Evolutionary conservation across 768 basidiomycete species (phyloP), one percentile per base, ranked within the genome.

Genomic region (Astraeus odoratus): DNA sequence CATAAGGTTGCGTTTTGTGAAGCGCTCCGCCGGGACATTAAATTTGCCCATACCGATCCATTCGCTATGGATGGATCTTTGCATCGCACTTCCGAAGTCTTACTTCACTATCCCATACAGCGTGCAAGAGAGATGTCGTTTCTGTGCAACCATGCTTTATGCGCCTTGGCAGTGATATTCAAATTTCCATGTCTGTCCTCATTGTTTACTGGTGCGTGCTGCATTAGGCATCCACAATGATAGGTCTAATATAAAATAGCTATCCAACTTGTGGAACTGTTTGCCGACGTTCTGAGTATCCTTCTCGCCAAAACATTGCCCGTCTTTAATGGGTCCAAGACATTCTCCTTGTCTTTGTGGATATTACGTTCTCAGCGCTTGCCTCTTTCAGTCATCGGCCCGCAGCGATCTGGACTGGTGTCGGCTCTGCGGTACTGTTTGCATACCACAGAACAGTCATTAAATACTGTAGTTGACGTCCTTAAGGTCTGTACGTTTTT

Each of bases 61-160:
- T 62, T 65, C 43, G 44, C 53, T 36, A 19, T 51, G 15, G 37
- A 41, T 43, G 30, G 45, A 44, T 45, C 40, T 38, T 48, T 20
- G 44, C 47, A 43, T 29, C 42, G 18, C 36, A 30, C 43, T 26
- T 34, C 43, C 41, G 48, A 46, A 19, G 45, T 51, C 3, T 26
- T 16, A 24, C 40, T 51, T 8, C 47, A 40, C 42, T 29, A 19
- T 19, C 63, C 73, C 12, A 53, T 70, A 29, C 67, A 74, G 47
- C 46, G 59, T 42, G 66, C 70, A 16, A 60, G 64, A 35, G 70
- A 77, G 47, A 51, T 69, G 15, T 68, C 70, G 8, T 58, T 57
- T 2, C 55, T 84, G n/a, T 78, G 73, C 48, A 74, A 77, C 23
- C 63, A 73, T 48, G 75, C 80, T 3, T 63, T 86, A 23, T 69